Base-by-base conservation (phyloP, 805 yeast species). In the Candida easanensis region DNA sequence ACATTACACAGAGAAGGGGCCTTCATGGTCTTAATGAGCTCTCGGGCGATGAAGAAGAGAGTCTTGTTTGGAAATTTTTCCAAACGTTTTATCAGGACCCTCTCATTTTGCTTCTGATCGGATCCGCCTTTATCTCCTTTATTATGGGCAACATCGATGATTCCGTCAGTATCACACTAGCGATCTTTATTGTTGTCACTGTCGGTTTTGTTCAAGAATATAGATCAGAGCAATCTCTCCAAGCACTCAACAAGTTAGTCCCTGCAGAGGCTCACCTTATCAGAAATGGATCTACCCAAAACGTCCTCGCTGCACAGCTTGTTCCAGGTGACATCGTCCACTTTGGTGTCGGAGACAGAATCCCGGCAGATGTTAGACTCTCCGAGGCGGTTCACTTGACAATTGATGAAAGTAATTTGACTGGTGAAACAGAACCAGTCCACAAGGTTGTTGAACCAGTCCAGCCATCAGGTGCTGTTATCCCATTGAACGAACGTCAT, bases 181-280 rank as follows among this genome's bases (percentile, higher is more conserved):
- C 99, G 4, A 88, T 93, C 38, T 56, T 87, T 34, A 90, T 93
- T 53, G 99, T 93, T 25, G 97, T 93, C 11, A 79, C 93, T 1
- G 99, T 93, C 28, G 99, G 99, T 0, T 93, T 93, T 67, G 90
- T 93, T 25, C 99, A 93, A 67, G 99, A 93, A 64, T 90, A 90
- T 60, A 76, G 97, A 57, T 87, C 96, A 2, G 99, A 93, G 60
- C 85, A 93, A 70, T 87, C 97, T 5, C 70, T 93, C 45, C 95
- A 90, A 62, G 98, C 98, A 0, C 74, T 93, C 46, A 90, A 86
- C 62, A 85, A 86, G 60, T 74, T 93, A 54, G 97, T 93, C 7
- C 99, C 99, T 2, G 97, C 95, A n/a, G 88, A 85, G 60, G 95
- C 97, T 28, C 93, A 91, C 61, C 74, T 93, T 38, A 84, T 95